A percentile compares a stretch with the other conserved stretches of the same genome.
phyloP scores from a whole-genome alignment of 2,329 filamentous ascomycete species.

The Fusarium sp. region DNA sequence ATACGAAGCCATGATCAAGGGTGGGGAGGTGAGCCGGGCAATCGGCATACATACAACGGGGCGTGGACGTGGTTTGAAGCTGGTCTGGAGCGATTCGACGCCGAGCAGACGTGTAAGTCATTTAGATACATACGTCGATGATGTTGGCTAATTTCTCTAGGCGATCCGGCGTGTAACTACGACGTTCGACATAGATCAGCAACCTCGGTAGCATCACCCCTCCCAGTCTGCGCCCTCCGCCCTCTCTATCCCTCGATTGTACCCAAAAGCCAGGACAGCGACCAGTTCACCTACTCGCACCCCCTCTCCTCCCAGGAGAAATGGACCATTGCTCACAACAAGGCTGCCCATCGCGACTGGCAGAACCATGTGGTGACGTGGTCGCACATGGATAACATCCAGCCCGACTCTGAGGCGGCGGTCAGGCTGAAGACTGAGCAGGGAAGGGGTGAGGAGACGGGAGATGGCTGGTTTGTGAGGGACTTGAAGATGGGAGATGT shows the following conservation, averaged over 20 bases:
- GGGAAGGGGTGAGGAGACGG: slow-evolving; percentile 64
- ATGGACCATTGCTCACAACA: slow-evolving; percentile 62
- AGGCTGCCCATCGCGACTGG: slow-evolving; percentile 48
- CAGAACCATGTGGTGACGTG: slow-evolving; percentile 63
- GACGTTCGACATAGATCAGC: slow-evolving; percentile 45
- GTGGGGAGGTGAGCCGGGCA: slow-evolving; percentile 54
- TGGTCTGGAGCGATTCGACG: slow-evolving; percentile 67
- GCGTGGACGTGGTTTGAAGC: slow-evolving; percentile 74
- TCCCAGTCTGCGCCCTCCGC: slow-evolving; percentile 52
- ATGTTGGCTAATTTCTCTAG: slow-evolving; percentile 27
- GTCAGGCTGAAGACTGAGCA: slow-evolving; percentile 51
- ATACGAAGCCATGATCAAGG: slow-evolving; percentile 69
- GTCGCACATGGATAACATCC: slow-evolving; percentile 61
- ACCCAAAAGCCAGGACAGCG: slow-evolving; percentile 16
- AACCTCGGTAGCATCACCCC: slow-evolving; percentile 32
- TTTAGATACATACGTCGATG: accelerated
- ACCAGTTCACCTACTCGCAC: slow-evolving; percentile 52
- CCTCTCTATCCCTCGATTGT: slow-evolving; percentile 51
- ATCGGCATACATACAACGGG: slow-evolving; percentile 55
- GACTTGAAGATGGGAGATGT: slow-evolving; percentile 68
- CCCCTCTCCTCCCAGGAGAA: slow-evolving; percentile 49
- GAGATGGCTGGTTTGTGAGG: slow-evolving; percentile 66
- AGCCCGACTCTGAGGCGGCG: slow-evolving; percentile 56
- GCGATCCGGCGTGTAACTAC: slow-evolving; percentile 47
- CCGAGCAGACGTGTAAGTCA: slow-evolving; percentile 47